phyloP scores from a whole-genome alignment of 139 green algal species.

The Haematococcus lacustris region DNA sequence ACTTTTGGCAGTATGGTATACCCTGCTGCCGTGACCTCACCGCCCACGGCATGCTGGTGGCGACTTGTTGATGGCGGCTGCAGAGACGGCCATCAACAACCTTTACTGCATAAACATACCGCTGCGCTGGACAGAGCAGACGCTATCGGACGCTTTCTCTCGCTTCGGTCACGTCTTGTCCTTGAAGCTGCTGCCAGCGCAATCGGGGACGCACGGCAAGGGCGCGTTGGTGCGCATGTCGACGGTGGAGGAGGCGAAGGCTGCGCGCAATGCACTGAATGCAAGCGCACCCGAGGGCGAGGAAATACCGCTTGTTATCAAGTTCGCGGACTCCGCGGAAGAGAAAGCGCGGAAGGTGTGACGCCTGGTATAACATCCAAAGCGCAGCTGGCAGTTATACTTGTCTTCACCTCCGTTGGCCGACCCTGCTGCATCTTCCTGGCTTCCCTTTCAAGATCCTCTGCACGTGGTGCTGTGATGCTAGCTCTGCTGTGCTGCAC shows the following conservation, averaged over 20 bases:
- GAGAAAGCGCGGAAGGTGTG: constrained; percentile 10
- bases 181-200: background rate
- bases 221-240: constrained; percentile 3
- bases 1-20: too few species aligned
- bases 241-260: background rate
- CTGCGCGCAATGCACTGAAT: constrained; percentile 1
- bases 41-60: too few species aligned
- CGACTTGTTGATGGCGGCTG: too few species aligned
- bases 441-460: too few species aligned
- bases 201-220: background rate
- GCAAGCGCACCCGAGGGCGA: background rate
- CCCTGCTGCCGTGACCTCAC: too few species aligned
- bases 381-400: too few species aligned
- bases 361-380: too few species aligned
- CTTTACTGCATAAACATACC: constrained; percentile 9
- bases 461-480: too few species aligned
- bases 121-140: background rate
- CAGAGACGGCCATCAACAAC: too few species aligned
- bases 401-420: too few species aligned
- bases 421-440: too few species aligned
- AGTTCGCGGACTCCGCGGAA: constrained; percentile 3
- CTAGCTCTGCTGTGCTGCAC: too few species aligned
- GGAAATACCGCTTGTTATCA: background rate
- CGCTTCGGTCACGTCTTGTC: background rate
- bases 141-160: background rate